phyloP scores from a whole-genome alignment of 1,284 basidiomycete species.

The Ceratorhiza oryzae-sativae region DNA sequence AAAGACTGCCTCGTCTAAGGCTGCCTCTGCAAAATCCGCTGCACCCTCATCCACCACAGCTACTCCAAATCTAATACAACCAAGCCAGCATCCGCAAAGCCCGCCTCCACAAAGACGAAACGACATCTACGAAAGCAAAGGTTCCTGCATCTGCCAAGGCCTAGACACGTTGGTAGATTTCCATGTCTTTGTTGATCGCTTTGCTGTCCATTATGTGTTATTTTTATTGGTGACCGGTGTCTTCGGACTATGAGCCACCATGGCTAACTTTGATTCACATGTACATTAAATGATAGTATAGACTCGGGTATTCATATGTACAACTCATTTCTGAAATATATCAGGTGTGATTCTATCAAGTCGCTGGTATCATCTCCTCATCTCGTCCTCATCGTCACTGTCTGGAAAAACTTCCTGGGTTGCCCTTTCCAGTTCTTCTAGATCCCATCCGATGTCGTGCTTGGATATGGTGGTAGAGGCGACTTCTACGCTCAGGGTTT shows the following conservation, averaged over 20 bases:
- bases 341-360: background rate
- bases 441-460: constrained; percentile 66
- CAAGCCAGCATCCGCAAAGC: constrained; percentile 44
- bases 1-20: constrained; percentile 45
- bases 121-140: constrained; percentile 41
- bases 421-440: constrained; percentile 68
- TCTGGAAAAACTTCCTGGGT: constrained; percentile 58
- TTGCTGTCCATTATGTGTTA: constrained; percentile 36
- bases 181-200: constrained; percentile 14
- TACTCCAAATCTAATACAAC: constrained; percentile 46
- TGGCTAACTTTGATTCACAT: background rate
- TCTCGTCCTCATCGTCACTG: constrained; percentile 61
- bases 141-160: constrained; percentile 32
- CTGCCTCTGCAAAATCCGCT: constrained; percentile 37
- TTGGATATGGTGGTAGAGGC: constrained; percentile 59
- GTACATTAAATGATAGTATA: constrained; percentile 33
- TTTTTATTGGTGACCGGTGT: constrained; percentile 32
- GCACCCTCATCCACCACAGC: constrained; percentile 46
- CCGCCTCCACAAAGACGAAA: constrained; percentile 42
- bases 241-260: background rate
- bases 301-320: constrained; percentile 35
- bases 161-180: constrained; percentile 13
- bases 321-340: constrained; percentile 5
- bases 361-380: constrained; percentile 6
- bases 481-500: constrained; percentile 57